Evolutionary conservation across 371 early-diverging fungal species (phyloP), one percentile per base, ranked within the genome.

Genomic region (Apophysomyces variabilis): DNA sequence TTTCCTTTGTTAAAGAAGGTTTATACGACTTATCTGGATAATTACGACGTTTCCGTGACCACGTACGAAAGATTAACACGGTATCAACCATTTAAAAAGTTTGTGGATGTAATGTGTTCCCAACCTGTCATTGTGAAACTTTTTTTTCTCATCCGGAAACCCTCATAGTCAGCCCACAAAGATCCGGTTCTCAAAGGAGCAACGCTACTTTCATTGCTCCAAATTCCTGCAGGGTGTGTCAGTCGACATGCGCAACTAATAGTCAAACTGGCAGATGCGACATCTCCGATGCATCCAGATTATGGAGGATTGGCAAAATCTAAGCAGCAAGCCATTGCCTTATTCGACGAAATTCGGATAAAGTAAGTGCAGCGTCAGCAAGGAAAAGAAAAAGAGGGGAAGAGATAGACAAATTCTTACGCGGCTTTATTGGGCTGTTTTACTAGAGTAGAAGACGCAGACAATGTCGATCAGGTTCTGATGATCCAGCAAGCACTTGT

Each of bases 231-330:
- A 4, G 46, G 66, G 5, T 78, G 76, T 57, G 66, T 83, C 41
- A 61, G 57, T 45, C 64, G 69, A 9, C 75, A 77, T 62, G 61
- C 65, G 6, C 65, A 75, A 35, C 35, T 77, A 5, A 57, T 83
- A 35, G 64, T 58, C n/a, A 59, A 63, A n/a, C 61, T 83, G 7
- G 66, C 75, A 8, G 72, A 75, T 8, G 73, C 62, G 38, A 83
- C 83, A 0, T 73, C 74, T 11, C 64, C 76, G 7, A 71, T 80
- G 74, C 83, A 83, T 66, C 83, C 83, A 36, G 83, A 83, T 60
- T 76, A 78, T 50, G 58, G 46, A 38, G 77, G 75, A 12, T 61
- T 83, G 4, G 41, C 64, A 45, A 67, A 69, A 39, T 76, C 73
- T 39, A 77, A 74, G 39, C 63, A 70, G 9, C 71, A 70, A 4